A percentile compares a stretch with the other conserved stretches of the same genome.
These are phyloP conservation scores for Mycogone perniciosa DNA, from an alignment of 2,329 filamentous ascomycete genomes.

Conservation along the genomic window DNA sequence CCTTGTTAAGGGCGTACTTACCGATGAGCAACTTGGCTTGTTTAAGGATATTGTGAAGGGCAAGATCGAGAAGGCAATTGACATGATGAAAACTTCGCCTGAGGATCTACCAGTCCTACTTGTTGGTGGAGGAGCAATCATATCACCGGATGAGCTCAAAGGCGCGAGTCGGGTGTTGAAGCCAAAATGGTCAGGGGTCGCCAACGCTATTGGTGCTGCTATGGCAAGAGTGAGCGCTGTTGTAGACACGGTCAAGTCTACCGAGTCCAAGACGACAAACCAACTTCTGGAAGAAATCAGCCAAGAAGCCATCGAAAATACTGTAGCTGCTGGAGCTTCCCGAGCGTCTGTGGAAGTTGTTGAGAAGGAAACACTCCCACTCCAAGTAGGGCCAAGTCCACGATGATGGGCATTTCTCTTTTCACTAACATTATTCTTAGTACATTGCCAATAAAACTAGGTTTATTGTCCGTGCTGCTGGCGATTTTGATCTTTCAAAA, in stretches of 20 bases:
- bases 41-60: conserved; percentile 37
- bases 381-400: conserved; percentile 34
- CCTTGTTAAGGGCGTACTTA: conserved; percentile 28
- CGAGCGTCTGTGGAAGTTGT: conserved; percentile 40
- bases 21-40: conserved; percentile 27
- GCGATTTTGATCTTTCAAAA: conserved; percentile 44
- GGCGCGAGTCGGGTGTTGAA: conserved; percentile 52
- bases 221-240: conserved; percentile 53
- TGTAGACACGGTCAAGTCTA: conserved; percentile 45
- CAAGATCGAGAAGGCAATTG: conserved; percentile 51
- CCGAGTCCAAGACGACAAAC: conserved; percentile 33
- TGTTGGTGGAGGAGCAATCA: conserved; percentile 57
- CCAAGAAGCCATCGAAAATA: conserved; percentile 36
- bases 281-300: conserved; percentile 33
- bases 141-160: conserved; percentile 48
- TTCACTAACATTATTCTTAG: conserved; percentile 21
- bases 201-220: conserved; percentile 60
- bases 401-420: background rate
- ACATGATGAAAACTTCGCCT: conserved; percentile 57
- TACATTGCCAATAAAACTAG: conserved; percentile 47
- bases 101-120: conserved; percentile 54
- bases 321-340: conserved; percentile 40
- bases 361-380: conserved; percentile 47
- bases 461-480: conserved; percentile 54
- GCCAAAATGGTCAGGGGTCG: conserved; percentile 51